Base-by-base conservation (phyloP, 495 filamentous ascomycete genomes). In the Aspergillus mulundensis region DNA sequence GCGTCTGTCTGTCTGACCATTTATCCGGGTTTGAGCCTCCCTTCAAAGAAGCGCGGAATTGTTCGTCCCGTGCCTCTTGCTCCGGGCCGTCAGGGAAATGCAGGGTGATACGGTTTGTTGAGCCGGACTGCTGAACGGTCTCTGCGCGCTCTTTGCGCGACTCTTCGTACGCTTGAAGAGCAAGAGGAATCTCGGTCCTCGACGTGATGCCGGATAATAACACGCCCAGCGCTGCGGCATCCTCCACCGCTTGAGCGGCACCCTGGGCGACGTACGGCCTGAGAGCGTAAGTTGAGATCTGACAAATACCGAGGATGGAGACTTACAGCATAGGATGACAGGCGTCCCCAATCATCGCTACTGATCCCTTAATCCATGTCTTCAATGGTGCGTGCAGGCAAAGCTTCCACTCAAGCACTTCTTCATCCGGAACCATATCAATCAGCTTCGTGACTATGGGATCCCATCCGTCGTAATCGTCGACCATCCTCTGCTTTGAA, bases 271-370 rank as follows among this genome's bases (percentile, higher is more conserved):
- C 59, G 25, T 77, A 75, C 0, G 74, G 74, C 3, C 73, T 76
- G 54, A n/a, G n/a, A n/a, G n/a, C n/a, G n/a, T n/a, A n/a, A n/a
- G n/a, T n/a, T n/a, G n/a, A n/a, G n/a, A n/a, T n/a, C n/a, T n/a
- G n/a, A n/a, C 14, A 14, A 5, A 3, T 36, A 3, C 36, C 20
- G 41, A 24, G 11, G 15, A 36, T n/a, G 10, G 28, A 36, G 12
- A 65, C 71, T 53, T 54, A 75, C 52, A 88, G 77, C 62, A 84
- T 87, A 4, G 86, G 84, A 59, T 89, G 86, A 46, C 84, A 85
- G 6, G 86, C 81, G 62, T 88, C 86, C 20, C 86, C 86, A 19
- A 89, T 74, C 40, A 89, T 64, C 7, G 80, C 84, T 47, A 88
- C 82, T 34, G 73, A 77, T 1, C 75, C 80, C 14, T 73, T 71